Conservation (phyloP, 768 basidiomycete species). For the Pleurotus ostreatus region DNA sequence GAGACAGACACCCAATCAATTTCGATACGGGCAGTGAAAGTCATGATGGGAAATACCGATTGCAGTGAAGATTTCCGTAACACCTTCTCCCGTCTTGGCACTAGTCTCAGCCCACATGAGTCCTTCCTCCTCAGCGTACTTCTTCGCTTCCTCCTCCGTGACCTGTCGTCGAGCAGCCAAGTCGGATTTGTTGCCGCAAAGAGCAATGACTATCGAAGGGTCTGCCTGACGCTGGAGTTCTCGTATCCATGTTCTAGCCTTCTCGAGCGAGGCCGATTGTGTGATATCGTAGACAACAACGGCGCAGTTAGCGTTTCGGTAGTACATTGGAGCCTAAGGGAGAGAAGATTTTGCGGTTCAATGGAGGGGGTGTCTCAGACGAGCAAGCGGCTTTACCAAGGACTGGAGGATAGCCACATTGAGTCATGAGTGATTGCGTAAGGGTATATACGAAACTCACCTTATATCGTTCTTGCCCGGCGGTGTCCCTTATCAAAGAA, state of each 20-base stretch:
- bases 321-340: conserved; percentile 89
- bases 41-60: conserved; percentile 54
- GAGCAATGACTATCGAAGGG: conserved; percentile 92
- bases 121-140: conserved; percentile 90
- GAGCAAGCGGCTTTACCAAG: conserved; percentile 27
- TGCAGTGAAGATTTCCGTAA: conserved; percentile 79
- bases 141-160: conserved; percentile 83
- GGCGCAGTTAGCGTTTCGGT: conserved; percentile 90
- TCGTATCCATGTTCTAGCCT: conserved; percentile 93
- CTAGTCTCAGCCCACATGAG: conserved; percentile 91
- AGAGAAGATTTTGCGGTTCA: conserved; percentile 8
- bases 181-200: conserved; percentile 96
- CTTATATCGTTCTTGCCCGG: conserved; percentile 95
- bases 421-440: conserved; percentile 11
- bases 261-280: conserved; percentile 85
- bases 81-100: conserved; percentile 86
- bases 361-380: background rate
- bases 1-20: conserved; percentile 7
- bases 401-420: conserved; percentile 23
- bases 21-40: no score
- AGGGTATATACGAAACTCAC: conserved; percentile 29
- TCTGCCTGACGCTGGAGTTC: conserved; percentile 98
- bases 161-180: conserved; percentile 82
- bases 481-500: conserved; percentile 71
- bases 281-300: conserved; percentile 98